Conservation (phyloP, 192 early-diverging fungal species). For the Backusella luteola region DNA sequence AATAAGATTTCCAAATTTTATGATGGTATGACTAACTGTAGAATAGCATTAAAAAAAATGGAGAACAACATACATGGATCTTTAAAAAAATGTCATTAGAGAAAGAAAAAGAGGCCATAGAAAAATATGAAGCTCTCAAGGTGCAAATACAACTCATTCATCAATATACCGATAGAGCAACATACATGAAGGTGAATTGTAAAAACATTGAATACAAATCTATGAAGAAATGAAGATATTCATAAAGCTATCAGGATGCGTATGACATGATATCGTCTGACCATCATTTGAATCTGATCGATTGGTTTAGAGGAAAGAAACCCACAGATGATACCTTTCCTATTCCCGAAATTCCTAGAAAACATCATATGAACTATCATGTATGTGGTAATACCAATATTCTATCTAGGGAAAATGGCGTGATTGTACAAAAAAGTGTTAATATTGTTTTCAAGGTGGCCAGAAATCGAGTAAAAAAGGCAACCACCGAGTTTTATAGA, state of each 20-base stretch:
- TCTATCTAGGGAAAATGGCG: not conserved
- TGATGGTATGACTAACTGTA: constrained; percentile 31
- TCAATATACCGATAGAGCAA: not conserved
- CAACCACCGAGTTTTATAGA: constrained; percentile 70
- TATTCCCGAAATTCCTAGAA: not conserved
- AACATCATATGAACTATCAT: constrained; percentile 11
- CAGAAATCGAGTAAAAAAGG: constrained; percentile 58
- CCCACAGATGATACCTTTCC: not conserved
- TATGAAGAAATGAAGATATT: not conserved
- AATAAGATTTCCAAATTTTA: constrained; percentile 44
- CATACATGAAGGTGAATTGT: not conserved
- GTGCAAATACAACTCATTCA: constrained; percentile 42
- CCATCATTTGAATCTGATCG: constrained; percentile 4
- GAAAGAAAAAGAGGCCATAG: constrained; percentile 42
- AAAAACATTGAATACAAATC: not conserved
- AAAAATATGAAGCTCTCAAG: constrained; percentile 44
- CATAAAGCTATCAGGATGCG: not conserved
- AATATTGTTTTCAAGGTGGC: constrained; percentile 28
- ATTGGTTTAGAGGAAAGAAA: constrained; percentile 15
- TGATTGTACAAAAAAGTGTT: not conserved
- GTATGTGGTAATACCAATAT: not conserved
- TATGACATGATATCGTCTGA: constrained; percentile 1
- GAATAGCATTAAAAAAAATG: not conserved
- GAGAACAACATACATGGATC: not conserved
- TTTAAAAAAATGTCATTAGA: constrained; percentile 21